phyloP scores from a whole-genome alignment of 208 protist genomes.

The Trypanosoma cruzi region DNA sequence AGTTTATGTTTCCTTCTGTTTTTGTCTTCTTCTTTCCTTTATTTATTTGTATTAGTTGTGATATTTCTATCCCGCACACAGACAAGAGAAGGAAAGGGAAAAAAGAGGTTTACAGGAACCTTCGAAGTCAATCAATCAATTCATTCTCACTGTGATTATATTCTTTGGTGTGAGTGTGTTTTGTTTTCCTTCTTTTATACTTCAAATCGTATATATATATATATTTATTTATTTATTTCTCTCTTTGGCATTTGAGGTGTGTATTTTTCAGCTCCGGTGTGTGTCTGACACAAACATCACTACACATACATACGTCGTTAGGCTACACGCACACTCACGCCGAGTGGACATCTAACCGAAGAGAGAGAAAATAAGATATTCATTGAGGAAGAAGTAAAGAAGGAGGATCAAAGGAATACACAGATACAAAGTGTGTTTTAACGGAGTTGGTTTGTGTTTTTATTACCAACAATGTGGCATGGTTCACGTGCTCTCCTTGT shows the following conservation, averaged over 20 bases:
- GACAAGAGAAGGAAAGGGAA: background rate
- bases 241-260: background rate
- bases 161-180: background rate
- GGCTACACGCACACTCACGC: background rate
- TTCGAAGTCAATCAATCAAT: background rate
- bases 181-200: slow-evolving; percentile 9
- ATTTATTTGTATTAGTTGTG: background rate
- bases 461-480: slow-evolving; percentile 12
- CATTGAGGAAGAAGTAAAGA: no score
- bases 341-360: no score
- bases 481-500: slow-evolving; percentile 16
- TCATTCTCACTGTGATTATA: background rate
- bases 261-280: background rate
- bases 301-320: background rate
- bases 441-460: background rate
- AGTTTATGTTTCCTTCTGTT: slow-evolving; percentile 24
- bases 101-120: background rate
- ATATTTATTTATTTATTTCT: slow-evolving; percentile 2
- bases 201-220: no score
- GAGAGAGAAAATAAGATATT: no score
- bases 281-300: background rate
- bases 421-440: no score
- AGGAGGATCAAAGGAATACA: no score
- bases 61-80: background rate
- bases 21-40: slow-evolving; percentile 12